These are phyloP conservation scores for Botrytis fabae DNA, from an alignment of 2,329 filamentous ascomycete species.

Conservation along the genomic window DNA sequence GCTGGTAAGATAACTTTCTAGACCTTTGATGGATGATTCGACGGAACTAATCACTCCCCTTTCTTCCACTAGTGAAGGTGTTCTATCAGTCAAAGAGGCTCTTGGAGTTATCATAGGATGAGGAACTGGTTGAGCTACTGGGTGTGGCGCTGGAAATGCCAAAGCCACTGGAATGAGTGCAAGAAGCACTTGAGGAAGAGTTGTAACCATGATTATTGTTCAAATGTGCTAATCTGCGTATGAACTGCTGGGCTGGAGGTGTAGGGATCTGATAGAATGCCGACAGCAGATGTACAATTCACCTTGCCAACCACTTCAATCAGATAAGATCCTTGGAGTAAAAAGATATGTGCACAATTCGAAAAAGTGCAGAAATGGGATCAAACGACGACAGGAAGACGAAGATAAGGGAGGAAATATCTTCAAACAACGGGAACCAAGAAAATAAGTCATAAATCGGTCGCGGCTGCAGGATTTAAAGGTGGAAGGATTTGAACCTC, in stretches of 20 bases:
- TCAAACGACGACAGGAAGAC: background rate
- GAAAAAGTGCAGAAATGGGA: background rate
- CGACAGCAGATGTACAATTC: background rate
- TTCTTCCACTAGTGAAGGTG: conserved; percentile 45
- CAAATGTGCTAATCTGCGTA: background rate
- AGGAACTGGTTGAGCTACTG: conserved; percentile 35
- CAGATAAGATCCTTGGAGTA: background rate
- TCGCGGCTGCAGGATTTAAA: conserved; percentile 1
- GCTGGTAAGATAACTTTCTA: conserved; percentile 52
- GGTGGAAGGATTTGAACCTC: background rate
- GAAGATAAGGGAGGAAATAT: background rate
- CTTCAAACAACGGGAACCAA: background rate
- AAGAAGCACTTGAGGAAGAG: conserved; percentile 27
- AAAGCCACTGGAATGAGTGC: conserved; percentile 32
- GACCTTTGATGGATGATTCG: conserved; percentile 44
- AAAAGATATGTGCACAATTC: background rate
- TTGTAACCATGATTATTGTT: conserved; percentile 1
- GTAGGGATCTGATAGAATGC: background rate
- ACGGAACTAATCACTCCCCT: conserved; percentile 47
- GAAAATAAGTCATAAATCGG: background rate
- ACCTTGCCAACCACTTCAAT: background rate
- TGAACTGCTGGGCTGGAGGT: background rate
- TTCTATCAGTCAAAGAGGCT: conserved; percentile 44
- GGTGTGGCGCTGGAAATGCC: conserved; percentile 34
- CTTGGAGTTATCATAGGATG: conserved; percentile 52